These are phyloP conservation scores for Podospora comata DNA, from an alignment of 495 filamentous ascomycete species.

Conservation along the genomic window DNA sequence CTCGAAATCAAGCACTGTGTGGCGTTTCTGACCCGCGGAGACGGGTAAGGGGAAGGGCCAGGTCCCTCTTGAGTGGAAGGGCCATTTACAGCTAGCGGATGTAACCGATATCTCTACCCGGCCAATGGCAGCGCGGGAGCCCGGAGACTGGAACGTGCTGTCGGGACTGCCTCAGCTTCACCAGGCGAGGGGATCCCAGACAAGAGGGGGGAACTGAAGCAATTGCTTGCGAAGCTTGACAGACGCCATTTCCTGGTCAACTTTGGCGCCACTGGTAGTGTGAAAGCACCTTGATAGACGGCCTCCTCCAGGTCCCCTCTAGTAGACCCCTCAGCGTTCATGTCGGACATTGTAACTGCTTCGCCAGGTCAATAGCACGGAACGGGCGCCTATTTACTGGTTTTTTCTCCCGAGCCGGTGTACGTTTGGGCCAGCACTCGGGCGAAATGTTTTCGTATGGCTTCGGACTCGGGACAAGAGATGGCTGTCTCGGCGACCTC, in stretches of 20 bases:
- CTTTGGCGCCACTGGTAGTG: background rate
- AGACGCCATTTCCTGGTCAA: background rate
- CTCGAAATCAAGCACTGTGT: background rate
- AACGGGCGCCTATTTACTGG: background rate
- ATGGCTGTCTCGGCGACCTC: background rate
- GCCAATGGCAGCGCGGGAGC: background rate
- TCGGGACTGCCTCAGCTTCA: conserved; percentile 4
- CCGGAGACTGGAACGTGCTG: background rate
- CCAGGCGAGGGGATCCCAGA: conserved; percentile 2
- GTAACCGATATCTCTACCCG: background rate
- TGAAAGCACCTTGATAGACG: background rate
- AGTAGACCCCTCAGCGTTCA: background rate
- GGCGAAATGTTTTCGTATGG: background rate
- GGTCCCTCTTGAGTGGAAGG: background rate
- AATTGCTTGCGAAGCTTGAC: conserved; percentile 1
- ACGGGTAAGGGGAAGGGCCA: background rate
- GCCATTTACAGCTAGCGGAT: background rate
- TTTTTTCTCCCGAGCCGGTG: background rate
- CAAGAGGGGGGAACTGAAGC: background rate
- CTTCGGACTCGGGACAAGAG: background rate
- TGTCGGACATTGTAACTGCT: background rate
- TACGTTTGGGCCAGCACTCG: background rate
- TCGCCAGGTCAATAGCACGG: background rate
- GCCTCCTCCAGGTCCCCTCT: no score
- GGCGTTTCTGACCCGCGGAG: conserved; percentile 1